Evolutionary conservation across 139 green algal genomes (phyloP).

Genomic region (Nannochloris sp.): DNA sequence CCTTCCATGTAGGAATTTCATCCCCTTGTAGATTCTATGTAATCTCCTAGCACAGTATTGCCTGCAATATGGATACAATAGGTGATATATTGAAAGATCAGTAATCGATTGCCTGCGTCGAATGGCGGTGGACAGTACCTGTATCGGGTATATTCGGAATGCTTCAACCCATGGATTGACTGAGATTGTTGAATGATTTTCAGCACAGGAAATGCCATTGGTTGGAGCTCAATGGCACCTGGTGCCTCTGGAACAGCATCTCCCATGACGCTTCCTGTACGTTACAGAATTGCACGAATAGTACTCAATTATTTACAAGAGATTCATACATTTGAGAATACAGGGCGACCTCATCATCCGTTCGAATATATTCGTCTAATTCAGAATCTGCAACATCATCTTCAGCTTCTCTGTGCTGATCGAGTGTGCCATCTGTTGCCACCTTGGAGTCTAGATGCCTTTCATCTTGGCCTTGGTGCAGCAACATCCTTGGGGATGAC

Average conservation of each 20-base stretch:
- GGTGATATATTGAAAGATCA: too few relatives aligned
- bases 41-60: constrained; percentile 74
- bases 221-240: background rate
- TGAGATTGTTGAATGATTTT: constrained; percentile 15
- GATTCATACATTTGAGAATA: constrained; percentile 5
- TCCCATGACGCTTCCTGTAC: too few relatives aligned
- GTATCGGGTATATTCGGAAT: constrained; percentile 31
- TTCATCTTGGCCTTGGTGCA: background rate
- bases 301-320: background rate
- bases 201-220: background rate
- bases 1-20: constrained; percentile 79
- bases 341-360: constrained; percentile 1
- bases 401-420: background rate
- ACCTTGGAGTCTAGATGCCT: too few relatives aligned
- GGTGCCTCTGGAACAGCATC: background rate
- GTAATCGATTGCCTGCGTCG: too few relatives aligned
- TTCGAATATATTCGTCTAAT: constrained; percentile 10
- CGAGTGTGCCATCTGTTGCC: background rate
- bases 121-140: constrained; percentile 9
- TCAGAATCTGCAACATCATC: constrained; percentile 2
- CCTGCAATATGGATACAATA: constrained; percentile 35
- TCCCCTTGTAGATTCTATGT: constrained; percentile 61
- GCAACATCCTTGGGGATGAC: background rate
- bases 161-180: constrained; percentile 25
- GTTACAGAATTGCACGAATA: too few relatives aligned